phyloP scores from a whole-genome alignment of 352 stramenopile genomes.

The Pythium sukuiense region DNA sequence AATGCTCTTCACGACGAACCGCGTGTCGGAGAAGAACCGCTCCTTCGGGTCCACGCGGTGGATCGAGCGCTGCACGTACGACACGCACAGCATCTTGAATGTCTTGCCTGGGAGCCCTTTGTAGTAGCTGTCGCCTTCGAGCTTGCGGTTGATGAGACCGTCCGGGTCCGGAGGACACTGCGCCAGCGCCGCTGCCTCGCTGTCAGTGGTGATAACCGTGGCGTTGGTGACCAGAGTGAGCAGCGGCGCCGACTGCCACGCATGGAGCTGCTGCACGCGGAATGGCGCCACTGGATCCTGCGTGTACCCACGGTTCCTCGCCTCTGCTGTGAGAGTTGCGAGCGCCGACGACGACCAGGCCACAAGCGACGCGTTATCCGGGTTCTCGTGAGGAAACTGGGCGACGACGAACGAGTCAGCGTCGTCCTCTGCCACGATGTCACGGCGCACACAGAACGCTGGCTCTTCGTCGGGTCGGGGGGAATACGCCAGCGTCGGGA shows the following conservation, averaged over 20 bases:
- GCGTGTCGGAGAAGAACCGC: neutral
- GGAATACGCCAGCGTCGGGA: neutral
- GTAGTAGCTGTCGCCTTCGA: neutral
- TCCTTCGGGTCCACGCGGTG: neutral
- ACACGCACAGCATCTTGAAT: neutral
- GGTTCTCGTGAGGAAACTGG: neutral
- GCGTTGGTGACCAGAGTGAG: neutral
- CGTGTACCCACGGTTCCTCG: neutral
- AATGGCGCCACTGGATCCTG: neutral
- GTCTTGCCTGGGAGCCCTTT: neutral
- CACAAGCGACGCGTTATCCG: neutral
- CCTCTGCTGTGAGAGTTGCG: neutral
- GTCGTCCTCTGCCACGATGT: neutral
- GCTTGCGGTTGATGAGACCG: neutral
- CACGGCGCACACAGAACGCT: neutral
- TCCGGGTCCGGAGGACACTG: neutral
- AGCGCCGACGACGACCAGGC: neutral
- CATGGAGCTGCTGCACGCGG: neutral
- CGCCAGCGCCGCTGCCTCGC: neutral
- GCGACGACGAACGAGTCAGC: neutral
- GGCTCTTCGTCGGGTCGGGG: neutral
- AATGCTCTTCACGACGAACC: constrained; percentile 1
- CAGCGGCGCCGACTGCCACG: neutral
- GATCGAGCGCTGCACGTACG: neutral
- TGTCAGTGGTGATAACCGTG: neutral